Evolutionary conservation across 2,329 filamentous ascomycete genomes (phyloP).

Genomic region (Penicillium sp.): DNA sequence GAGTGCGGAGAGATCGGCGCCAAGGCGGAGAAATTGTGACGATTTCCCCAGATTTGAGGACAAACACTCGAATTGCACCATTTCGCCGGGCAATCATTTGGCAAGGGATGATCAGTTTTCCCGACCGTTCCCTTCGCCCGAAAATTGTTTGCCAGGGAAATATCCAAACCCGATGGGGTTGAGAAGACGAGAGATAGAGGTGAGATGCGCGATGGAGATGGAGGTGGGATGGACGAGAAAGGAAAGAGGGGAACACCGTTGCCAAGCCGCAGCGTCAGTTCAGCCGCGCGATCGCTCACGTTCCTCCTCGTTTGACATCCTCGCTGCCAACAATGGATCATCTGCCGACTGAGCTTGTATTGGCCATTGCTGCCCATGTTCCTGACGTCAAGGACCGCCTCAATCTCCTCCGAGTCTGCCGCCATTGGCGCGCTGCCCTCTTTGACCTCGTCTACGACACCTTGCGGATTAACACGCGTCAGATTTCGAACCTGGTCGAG

Average conservation of each 20-base stretch:
- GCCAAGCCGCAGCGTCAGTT: background rate
- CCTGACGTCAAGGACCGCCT: background rate
- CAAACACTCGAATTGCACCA: background rate
- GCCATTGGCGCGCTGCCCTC: background rate
- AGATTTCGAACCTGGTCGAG: background rate
- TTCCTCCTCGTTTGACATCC: background rate
- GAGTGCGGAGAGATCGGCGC: constrained; percentile 4
- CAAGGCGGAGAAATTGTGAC: constrained; percentile 9
- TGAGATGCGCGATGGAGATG: too few relatives aligned
- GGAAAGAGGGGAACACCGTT: background rate
- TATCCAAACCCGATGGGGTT: too few relatives aligned
- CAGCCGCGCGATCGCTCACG: background rate
- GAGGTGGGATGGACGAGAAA: background rate
- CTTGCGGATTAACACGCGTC: too few relatives aligned
- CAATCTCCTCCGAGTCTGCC: background rate
- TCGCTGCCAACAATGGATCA: background rate
- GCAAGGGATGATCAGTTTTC: background rate
- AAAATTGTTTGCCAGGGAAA: background rate
- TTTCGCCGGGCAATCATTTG: background rate
- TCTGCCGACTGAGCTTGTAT: background rate
- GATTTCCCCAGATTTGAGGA: background rate
- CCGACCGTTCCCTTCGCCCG: background rate
- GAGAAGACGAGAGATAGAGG: too few relatives aligned
- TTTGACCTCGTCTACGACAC: background rate
- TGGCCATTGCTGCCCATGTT: background rate